These are phyloP conservation scores for Isoetes taiwanensis DNA, from an alignment of 75 land plant genomes.

Conservation along the genomic window DNA sequence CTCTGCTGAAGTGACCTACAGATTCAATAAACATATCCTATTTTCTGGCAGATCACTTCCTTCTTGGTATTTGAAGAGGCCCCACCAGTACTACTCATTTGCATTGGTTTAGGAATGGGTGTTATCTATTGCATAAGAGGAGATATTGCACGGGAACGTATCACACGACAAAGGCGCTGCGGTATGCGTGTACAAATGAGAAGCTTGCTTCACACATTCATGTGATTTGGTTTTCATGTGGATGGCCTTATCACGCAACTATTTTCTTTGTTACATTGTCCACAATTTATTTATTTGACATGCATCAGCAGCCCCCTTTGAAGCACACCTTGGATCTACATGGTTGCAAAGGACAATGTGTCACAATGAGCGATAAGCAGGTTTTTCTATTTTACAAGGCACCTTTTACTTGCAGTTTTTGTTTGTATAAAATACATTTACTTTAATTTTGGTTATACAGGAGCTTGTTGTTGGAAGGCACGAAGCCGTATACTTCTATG, in stretches of 20 bases:
- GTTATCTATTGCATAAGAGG: slow-evolving; percentile 84
- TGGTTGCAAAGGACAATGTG: slow-evolving; percentile 55
- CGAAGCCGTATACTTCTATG: slow-evolving; percentile 95
- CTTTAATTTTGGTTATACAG: slow-evolving; percentile 18
- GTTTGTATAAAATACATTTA: not conserved
- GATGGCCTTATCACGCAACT: slow-evolving; percentile 74
- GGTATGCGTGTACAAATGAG: slow-evolving; percentile 30
- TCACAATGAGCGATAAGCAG: slow-evolving; percentile 83
- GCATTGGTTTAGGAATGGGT: slow-evolving; percentile 81
- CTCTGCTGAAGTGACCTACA: too few relatives aligned
- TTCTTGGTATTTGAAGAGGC: slow-evolving; percentile 83
- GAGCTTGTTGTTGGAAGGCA: slow-evolving; percentile 86
- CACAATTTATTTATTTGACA: slow-evolving; percentile 56
- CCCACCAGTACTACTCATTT: slow-evolving; percentile 67
- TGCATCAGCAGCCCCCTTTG: slow-evolving; percentile 67
- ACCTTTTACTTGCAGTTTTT: too few relatives aligned
- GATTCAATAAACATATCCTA: too few relatives aligned
- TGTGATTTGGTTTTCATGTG: slow-evolving; percentile 67
- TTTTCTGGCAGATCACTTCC: slow-evolving; percentile 65
- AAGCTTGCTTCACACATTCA: slow-evolving; percentile 38
- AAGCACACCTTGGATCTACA: slow-evolving; percentile 66
- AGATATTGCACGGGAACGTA: slow-evolving; percentile 77
- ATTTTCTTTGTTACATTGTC: slow-evolving; percentile 67
- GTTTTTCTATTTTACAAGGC: too few relatives aligned
- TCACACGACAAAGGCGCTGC: slow-evolving; percentile 53